These are phyloP conservation scores for Phytophthora cajani DNA, from an alignment of 352 stramenopile genomes.

Conservation along the genomic window DNA sequence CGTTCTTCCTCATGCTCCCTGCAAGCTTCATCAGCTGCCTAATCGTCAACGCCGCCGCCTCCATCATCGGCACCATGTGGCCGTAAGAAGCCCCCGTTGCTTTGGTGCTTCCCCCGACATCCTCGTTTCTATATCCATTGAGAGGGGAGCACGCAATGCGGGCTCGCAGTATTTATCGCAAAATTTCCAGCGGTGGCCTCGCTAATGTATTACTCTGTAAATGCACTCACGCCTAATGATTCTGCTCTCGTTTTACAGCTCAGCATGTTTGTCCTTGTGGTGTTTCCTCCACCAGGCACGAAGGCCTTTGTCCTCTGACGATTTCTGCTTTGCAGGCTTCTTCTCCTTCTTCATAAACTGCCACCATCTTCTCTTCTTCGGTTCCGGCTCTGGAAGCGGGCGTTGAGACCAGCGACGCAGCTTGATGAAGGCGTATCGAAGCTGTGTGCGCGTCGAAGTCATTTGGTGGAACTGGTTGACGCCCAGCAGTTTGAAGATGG, in stretches of 20 bases:
- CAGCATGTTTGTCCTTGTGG: conserved; percentile 33
- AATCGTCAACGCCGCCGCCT: conserved; percentile 76
- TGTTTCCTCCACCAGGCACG: conserved; percentile 28
- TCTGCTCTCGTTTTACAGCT: conserved; percentile 16
- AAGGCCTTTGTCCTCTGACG: conserved; percentile 25
- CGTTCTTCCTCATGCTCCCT: conserved; percentile 83
- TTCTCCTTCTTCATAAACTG: conserved; percentile 28
- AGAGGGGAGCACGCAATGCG: conserved; percentile 15
- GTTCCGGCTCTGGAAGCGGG: conserved; percentile 25
- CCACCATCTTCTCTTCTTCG: conserved; percentile 32
- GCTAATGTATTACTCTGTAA: conserved; percentile 43
- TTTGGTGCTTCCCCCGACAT: conserved; percentile 8
- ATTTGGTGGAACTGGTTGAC: conserved; percentile 79
- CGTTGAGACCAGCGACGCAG: conserved; percentile 53
- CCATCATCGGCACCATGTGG: conserved; percentile 80
- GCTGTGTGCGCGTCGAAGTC: conserved; percentile 60
- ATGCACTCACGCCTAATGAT: conserved; percentile 25
- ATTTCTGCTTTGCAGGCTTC: conserved; percentile 9
- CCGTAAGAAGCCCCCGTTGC: conserved; percentile 44
- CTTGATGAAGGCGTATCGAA: conserved; percentile 70
- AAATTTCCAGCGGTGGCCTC: conserved; percentile 29
- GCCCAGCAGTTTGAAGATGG: conserved; percentile 71
- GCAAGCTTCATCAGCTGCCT: conserved; percentile 83
- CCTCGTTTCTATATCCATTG: conserved; percentile 17
- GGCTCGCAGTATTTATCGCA: conserved; percentile 33